Conservation (phyloP, 768 basidiomycete species). For the Suillus tomentosus region DNA sequence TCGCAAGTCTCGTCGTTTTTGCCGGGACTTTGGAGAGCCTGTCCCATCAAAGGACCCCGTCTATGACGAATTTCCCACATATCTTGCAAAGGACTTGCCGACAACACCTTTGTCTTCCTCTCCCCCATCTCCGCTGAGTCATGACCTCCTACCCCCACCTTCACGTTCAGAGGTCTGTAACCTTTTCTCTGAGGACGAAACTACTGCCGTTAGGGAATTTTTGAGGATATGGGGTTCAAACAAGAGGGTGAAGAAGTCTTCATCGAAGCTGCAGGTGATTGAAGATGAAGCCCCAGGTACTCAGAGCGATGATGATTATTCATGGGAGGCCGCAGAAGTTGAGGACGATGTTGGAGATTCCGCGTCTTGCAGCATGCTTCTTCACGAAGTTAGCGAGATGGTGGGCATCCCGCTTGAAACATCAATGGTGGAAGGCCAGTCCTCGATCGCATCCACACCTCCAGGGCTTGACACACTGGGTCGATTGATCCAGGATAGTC, state of each 20-base stretch:
- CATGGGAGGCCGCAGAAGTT: conserved; percentile 19
- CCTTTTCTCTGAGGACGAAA: conserved; percentile 18
- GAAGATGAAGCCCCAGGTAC: conserved; percentile 5
- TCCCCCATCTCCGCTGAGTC: not conserved
- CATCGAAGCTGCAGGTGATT: conserved; percentile 15
- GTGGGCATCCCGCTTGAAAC: conserved; percentile 25
- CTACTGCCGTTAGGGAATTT: conserved; percentile 18
- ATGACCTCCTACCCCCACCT: conserved; percentile 8
- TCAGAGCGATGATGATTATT: conserved; percentile 14
- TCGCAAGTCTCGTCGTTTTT: conserved; percentile 16
- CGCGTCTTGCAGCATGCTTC: conserved; percentile 29
- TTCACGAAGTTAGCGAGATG: conserved; percentile 35
- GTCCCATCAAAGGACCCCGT: not conserved
- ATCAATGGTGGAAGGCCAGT: not conserved
- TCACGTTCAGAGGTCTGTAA: conserved; percentile 4
- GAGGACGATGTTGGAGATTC: conserved; percentile 16
- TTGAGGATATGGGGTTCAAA: conserved; percentile 20
- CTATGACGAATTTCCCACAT: not conserved
- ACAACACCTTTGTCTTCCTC: not conserved
- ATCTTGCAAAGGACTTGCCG: conserved; percentile 1
- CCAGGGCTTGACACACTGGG: not conserved
- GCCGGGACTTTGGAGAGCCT: conserved; percentile 12
- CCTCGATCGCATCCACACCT: conserved; percentile 8
- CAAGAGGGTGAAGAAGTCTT: conserved; percentile 11
- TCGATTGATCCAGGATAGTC: not conserved